Conservation (phyloP, 768 basidiomycete genomes). For the Calocera viscosa region DNA sequence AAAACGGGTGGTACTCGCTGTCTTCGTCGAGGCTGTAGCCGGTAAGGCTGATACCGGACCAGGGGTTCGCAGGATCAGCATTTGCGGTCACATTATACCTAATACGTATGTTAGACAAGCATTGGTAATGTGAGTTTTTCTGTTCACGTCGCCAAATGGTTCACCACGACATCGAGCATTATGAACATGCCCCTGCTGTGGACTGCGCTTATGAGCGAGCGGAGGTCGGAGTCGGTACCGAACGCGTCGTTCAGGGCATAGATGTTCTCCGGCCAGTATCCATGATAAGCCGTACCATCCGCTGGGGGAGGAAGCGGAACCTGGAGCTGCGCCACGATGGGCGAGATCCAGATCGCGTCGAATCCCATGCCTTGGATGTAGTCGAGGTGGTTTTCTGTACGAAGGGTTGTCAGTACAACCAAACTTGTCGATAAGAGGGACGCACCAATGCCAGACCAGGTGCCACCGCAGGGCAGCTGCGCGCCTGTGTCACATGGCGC, state of each 20-base stretch:
- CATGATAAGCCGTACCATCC: slow-evolving; percentile 27
- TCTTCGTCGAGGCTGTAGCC: slow-evolving; percentile 25
- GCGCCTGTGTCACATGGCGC: slow-evolving; percentile 18
- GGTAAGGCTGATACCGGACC: not conserved
- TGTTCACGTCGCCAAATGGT: slow-evolving; percentile 5
- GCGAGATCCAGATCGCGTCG: slow-evolving; percentile 28
- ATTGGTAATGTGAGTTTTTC: no score
- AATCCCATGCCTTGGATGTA: slow-evolving; percentile 29
- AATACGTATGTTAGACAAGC: no score
- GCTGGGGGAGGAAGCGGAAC: slow-evolving; percentile 14
- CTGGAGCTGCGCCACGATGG: slow-evolving; percentile 20
- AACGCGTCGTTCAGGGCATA: slow-evolving; percentile 25
- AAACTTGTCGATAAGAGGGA: not conserved
- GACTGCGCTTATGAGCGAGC: slow-evolving; percentile 23
- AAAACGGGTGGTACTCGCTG: slow-evolving; percentile 32
- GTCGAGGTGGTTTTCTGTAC: slow-evolving; percentile 20
- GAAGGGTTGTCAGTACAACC: not conserved
- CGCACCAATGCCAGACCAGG: slow-evolving; percentile 20
- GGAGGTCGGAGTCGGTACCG: slow-evolving; percentile 24
- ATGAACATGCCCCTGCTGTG: slow-evolving; percentile 27
- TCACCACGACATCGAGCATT: slow-evolving; percentile 26
- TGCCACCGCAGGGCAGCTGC: slow-evolving; percentile 25
- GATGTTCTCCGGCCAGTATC: slow-evolving; percentile 25
- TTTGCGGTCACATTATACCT: no score
- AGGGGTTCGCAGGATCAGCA: not conserved